Evolutionary conservation across 2,329 filamentous ascomycete genomes (phyloP).

Genomic region (Calonectria naviculata): DNA sequence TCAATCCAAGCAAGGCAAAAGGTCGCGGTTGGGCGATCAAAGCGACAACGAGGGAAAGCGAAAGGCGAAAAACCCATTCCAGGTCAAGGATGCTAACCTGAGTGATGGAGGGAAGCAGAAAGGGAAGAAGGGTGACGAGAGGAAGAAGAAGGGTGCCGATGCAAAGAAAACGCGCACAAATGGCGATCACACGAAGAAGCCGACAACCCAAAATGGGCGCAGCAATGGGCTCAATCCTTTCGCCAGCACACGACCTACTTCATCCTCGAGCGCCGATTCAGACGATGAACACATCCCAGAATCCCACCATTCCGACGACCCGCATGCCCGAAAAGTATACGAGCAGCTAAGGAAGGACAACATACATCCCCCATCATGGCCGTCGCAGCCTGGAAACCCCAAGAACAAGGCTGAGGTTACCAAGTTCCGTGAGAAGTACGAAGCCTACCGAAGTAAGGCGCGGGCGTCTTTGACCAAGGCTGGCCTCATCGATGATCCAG

Average conservation of each 20-base stretch:
- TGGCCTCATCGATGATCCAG: slow-evolving; percentile 72
- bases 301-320: slow-evolving; percentile 44
- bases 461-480: slow-evolving; percentile 68
- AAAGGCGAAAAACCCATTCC: slow-evolving; percentile 41
- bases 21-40: slow-evolving; percentile 37
- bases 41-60: slow-evolving; percentile 42
- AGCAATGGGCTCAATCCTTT: slow-evolving; percentile 33
- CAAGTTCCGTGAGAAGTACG: slow-evolving; percentile 65
- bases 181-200: slow-evolving; percentile 26
- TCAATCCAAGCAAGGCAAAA: slow-evolving; percentile 40
- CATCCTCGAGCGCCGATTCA: slow-evolving; percentile 37
- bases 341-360: slow-evolving; percentile 65
- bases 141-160: slow-evolving; percentile 37
- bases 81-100: slow-evolving; percentile 37
- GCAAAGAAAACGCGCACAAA: slow-evolving; percentile 30
- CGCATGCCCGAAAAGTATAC: slow-evolving; percentile 62
- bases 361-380: slow-evolving; percentile 66
- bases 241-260: slow-evolving; percentile 37
- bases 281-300: slow-evolving; percentile 30
- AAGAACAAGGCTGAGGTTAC: slow-evolving; percentile 63
- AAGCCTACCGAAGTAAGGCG: slow-evolving; percentile 66
- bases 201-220: slow-evolving; percentile 24
- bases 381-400: slow-evolving; percentile 64
- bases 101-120: slow-evolving; percentile 40
- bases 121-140: slow-evolving; percentile 37